A percentile compares a stretch with the other conserved stretches of the same genome.
Evolutionary conservation across 1,284 basidiomycete species (phyloP).

Genomic region (Microbotryomycetes sp.): DNA sequence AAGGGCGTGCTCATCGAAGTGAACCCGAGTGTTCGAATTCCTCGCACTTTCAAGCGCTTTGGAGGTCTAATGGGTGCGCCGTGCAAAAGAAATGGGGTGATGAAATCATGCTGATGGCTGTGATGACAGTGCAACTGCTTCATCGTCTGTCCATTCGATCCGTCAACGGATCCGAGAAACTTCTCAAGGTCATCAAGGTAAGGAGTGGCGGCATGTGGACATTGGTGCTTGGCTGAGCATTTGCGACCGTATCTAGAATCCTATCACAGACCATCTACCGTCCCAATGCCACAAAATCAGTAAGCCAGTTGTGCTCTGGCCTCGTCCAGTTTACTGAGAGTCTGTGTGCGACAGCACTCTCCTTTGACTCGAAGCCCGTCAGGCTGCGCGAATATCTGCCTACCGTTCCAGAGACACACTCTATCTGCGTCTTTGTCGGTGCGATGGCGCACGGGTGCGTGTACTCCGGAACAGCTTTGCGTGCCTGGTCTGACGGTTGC

Average conservation of each 20-base stretch:
- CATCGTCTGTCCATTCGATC: conserved; percentile 93
- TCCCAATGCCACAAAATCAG: conserved; percentile 93
- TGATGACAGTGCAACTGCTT: conserved; percentile 75
- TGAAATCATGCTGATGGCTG: neutral
- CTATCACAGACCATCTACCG: conserved; percentile 90
- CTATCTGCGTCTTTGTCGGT: conserved; percentile 90
- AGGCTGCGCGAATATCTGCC: conserved; percentile 76
- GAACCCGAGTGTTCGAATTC: conserved; percentile 95
- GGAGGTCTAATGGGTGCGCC: conserved; percentile 90
- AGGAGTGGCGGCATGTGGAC: conserved; percentile 34
- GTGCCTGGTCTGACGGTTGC: conserved; percentile 2
- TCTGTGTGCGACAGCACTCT: conserved; percentile 57
- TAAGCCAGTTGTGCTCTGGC: conserved; percentile 39
- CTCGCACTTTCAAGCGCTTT: conserved; percentile 97
- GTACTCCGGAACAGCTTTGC: neutral
- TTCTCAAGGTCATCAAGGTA: conserved; percentile 91
- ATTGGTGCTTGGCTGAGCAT: neutral
- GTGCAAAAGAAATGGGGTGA: no score
- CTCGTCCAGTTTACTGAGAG: neutral
- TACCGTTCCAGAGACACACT: conserved; percentile 74
- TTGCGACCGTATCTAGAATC: conserved; percentile 52
- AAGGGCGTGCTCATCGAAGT: conserved; percentile 97
- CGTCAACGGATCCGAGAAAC: conserved; percentile 91
- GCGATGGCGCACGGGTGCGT: conserved; percentile 82
- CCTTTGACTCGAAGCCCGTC: conserved; percentile 79